Evolutionary conservation across 345 rosid genomes (phyloP).

Genomic region (Syzygium jambos): DNA sequence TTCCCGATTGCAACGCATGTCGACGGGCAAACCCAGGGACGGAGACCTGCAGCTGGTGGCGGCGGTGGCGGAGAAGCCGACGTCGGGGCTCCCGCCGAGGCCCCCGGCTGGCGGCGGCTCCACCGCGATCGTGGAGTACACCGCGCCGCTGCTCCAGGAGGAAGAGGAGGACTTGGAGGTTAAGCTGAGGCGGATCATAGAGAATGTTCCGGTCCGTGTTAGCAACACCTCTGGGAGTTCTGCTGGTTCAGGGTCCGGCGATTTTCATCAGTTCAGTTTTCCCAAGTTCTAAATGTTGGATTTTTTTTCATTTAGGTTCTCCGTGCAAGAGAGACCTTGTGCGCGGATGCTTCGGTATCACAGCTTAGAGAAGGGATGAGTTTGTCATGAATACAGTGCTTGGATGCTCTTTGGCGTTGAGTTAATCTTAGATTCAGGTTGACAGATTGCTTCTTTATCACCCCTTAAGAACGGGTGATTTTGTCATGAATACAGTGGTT

Average conservation of each 20-base stretch:
- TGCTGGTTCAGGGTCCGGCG: conserved; percentile 95
- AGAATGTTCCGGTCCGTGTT: conserved; percentile 93
- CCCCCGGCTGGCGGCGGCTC: conserved; percentile 17
- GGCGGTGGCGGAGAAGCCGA: conserved; percentile 31
- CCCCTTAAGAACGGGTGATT: background rate
- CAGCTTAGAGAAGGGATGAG: background rate
- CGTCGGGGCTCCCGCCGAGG: conserved; percentile 24
- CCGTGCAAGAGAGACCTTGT: background rate
- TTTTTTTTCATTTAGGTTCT: background rate
- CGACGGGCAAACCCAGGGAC: conserved; percentile 41
- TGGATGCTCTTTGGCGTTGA: background rate
- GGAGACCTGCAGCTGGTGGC: conserved; percentile 46
- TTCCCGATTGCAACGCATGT: conserved; percentile 23
- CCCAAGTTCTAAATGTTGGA: background rate
- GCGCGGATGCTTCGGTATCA: background rate
- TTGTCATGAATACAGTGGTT: background rate
- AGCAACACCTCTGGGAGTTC: conserved; percentile 96
- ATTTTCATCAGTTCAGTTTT: conserved; percentile 75
- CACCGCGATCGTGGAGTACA: conserved; percentile 66
- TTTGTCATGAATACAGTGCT: background rate
- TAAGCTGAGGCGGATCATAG: conserved; percentile 85
- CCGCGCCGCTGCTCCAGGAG: conserved; percentile 61
- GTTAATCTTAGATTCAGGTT: background rate
- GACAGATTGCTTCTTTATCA: background rate
- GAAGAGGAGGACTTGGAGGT: conserved; percentile 89